Evolutionary conservation across 305 asterid genomes (phyloP), one percentile per base, ranked within the genome.

Genomic region (Salvia sclarea): DNA sequence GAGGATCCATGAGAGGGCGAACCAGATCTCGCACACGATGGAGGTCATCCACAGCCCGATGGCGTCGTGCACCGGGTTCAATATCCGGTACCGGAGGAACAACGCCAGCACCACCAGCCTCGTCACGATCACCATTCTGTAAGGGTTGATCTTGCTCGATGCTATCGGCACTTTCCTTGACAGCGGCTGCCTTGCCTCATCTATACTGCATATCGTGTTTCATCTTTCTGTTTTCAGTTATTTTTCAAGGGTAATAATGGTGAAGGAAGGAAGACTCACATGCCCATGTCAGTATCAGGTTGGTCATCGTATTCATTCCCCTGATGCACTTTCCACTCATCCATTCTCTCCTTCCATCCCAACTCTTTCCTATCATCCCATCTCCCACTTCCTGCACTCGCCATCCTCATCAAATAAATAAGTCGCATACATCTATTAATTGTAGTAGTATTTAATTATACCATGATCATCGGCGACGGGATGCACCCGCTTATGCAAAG

Each of bases 91-190:
- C 9, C 97, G 99, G 43, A 94, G 91, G 83, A 94, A 94, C 33
- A 94, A 8, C 44, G 89, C 98, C 59, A 94, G 80, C 71, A 94
- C 85, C 21, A 89, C 64, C 21, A 94, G 82, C 79, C 97, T 82
- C 17, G 96, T 75, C 66, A 89, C 93, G 14, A 94, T 94, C 74
- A 91, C 91, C 99, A 94, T 94, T 6, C 99, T 82, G 81, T 94
- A 94, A 60, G 99, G 99, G 72, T 94, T 94, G 72, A 94, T 78
- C 74, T 86, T 84, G 94, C 97, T 91, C 47, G 98, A 94, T 61
- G 98, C 98, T 28, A 91, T 94, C n/a, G 97, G 97, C 12, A 94
- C 98, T 84, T 94, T 94, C 64, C 98, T 87, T 57, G 99, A 94
- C 30, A 94, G 38, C 33, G 99, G 99, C 78, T 94, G 99, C 52